Conservation (phyloP, 2,329 filamentous ascomycete genomes). For the Phialophora macrospora region DNA sequence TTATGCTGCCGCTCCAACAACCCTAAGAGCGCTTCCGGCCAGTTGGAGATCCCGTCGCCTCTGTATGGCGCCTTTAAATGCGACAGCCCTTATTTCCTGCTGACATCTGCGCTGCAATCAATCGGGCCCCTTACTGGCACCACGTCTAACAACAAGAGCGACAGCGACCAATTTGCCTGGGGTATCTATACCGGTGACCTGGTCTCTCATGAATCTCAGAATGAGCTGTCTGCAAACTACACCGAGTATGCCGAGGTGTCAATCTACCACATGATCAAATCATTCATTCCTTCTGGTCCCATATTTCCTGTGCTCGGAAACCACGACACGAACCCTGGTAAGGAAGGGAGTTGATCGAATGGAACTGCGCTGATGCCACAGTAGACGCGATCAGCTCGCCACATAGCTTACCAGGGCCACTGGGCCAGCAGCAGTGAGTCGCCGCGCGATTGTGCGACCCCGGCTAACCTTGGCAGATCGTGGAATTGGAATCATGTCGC, state of each 20-base stretch:
- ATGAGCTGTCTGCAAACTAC: conserved; percentile 58
- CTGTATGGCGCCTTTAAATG: conserved; percentile 62
- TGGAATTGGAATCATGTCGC: conserved; percentile 65
- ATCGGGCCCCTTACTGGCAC: conserved; percentile 63
- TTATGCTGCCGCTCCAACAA: conserved; percentile 59
- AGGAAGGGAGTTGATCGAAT: neutral
- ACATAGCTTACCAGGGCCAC: conserved; percentile 57
- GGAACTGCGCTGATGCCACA: neutral
- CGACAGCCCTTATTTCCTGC: conserved; percentile 64
- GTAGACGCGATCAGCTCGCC: conserved; percentile 57
- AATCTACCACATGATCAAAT: conserved; percentile 61
- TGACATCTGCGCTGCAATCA: conserved; percentile 60
- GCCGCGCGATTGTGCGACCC: neutral
- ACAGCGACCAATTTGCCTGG: conserved; percentile 54
- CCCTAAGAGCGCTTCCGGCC: conserved; percentile 41
- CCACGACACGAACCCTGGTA: conserved; percentile 59
- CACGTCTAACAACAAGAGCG: conserved; percentile 47
- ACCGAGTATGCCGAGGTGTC: conserved; percentile 60
- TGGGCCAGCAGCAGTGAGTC: conserved; percentile 56
- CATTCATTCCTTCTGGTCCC: conserved; percentile 59
- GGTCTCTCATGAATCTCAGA: conserved; percentile 60
- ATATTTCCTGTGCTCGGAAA: conserved; percentile 64
- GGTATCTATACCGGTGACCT: conserved; percentile 64
- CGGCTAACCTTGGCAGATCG: conserved; percentile 40
- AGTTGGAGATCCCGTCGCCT: conserved; percentile 55